Conservation (phyloP, 768 basidiomycete genomes). For the Gyrodon lividus region DNA sequence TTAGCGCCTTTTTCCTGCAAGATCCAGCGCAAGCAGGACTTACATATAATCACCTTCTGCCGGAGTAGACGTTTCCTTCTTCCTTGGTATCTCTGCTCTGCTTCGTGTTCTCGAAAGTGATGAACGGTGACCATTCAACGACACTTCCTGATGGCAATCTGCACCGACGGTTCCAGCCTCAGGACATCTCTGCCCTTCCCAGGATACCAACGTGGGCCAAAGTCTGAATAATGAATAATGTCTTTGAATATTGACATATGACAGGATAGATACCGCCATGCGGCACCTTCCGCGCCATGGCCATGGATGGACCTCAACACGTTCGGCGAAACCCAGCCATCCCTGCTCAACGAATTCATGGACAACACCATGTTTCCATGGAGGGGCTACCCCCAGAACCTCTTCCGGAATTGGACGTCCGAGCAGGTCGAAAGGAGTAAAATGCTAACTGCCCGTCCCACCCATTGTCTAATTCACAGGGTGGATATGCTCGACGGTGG, state of each 20-base stretch:
- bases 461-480: background rate
- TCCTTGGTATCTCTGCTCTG: background rate
- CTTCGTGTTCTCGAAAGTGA: background rate
- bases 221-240: no score
- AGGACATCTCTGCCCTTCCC: background rate
- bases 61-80: no score
- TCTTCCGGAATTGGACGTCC: constrained; percentile 51
- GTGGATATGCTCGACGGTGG: background rate
- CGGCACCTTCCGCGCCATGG: constrained; percentile 33
- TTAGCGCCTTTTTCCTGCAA: background rate
- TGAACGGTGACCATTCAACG: background rate
- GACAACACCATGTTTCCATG: constrained; percentile 11
- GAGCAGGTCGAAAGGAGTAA: constrained; percentile 32
- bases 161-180: background rate
- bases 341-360: background rate
- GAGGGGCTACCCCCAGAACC: constrained; percentile 42
- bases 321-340: background rate
- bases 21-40: background rate
- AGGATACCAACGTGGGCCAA: background rate
- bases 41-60: background rate
- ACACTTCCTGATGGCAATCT: background rate
- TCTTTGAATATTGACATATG: no score
- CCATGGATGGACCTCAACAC: constrained; percentile 28
- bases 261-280: constrained; percentile 19
- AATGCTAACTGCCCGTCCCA: constrained; percentile 14